phyloP scores from a whole-genome alignment of 345 rosid genomes.

The Melastoma malabathricum region DNA sequence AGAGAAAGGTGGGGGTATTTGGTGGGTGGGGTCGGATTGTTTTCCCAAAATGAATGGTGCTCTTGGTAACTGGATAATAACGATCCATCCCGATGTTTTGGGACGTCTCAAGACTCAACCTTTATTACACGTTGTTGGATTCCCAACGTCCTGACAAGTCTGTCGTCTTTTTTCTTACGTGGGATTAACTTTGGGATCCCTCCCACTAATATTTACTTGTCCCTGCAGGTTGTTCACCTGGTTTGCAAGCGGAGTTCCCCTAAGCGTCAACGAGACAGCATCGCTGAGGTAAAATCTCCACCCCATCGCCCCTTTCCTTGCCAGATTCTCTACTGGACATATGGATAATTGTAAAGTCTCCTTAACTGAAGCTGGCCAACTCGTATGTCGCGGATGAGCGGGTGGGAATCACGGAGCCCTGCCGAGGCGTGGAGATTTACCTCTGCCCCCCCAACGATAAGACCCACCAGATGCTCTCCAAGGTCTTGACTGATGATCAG shows the following conservation, averaged over 20 bases:
- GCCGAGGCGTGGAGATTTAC: constrained; percentile 70
- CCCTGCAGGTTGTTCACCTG: constrained; percentile 60
- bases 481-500: constrained; percentile 64
- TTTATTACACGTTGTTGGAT: no score
- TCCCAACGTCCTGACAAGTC: no score
- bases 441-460: constrained; percentile 63
- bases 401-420: constrained; percentile 91
- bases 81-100: no score
- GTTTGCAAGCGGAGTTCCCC: constrained; percentile 49
- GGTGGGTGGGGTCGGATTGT: no score
- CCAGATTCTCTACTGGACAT: not conserved
- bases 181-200: no score
- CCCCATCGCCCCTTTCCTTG: not conserved
- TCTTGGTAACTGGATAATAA: no score
- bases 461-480: constrained; percentile 43
- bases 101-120: no score
- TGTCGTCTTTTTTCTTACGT: no score
- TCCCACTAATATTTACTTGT: no score
- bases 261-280: constrained; percentile 40
- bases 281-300: constrained; percentile 38
- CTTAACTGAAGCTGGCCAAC: constrained; percentile 47
- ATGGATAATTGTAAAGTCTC: no score
- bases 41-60: no score
- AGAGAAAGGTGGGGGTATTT: no score
- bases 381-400: constrained; percentile 65